Conservation (phyloP, 73 alveolate genomes). For the Paramecium sonneborni region DNA sequence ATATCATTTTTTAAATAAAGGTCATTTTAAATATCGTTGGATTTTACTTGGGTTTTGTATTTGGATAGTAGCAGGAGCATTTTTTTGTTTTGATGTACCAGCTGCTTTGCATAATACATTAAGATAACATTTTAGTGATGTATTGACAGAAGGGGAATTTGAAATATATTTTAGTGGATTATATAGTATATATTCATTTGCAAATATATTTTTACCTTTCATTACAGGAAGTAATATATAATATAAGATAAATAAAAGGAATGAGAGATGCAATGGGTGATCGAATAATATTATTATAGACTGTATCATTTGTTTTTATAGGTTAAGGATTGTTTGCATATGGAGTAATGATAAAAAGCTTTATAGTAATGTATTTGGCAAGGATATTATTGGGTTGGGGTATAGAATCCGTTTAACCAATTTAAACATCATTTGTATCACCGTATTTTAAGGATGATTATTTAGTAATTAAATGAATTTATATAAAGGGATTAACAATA, state of each 20-base stretch:
- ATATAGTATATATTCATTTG: conserved; percentile 28
- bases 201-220: conserved; percentile 29
- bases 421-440: conserved; percentile 24
- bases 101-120: conserved; percentile 42
- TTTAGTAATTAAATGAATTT: neutral
- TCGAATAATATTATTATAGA: neutral
- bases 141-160: conserved; percentile 28
- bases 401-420: conserved; percentile 43
- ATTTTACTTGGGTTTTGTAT: neutral
- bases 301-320: neutral
- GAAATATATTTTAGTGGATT: conserved; percentile 36
- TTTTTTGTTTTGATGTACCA: conserved; percentile 32
- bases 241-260: neutral
- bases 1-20: neutral
- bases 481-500: conserved; percentile 26
- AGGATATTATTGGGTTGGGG: conserved; percentile 53
- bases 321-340: conserved; percentile 10
- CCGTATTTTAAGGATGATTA: conserved; percentile 31
- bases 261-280: conserved; percentile 40
- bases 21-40: conserved; percentile 23
- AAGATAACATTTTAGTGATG: conserved; percentile 21
- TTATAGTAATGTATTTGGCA: conserved; percentile 5
- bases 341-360: conserved; percentile 24
- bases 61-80: conserved; percentile 31
- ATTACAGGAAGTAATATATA: conserved; percentile 12